A percentile compares a stretch with the other conserved stretches of the same genome.
These are phyloP conservation scores for Gossypium ekmanianum DNA, from an alignment of 345 rosid genomes.

Conservation along the genomic window DNA sequence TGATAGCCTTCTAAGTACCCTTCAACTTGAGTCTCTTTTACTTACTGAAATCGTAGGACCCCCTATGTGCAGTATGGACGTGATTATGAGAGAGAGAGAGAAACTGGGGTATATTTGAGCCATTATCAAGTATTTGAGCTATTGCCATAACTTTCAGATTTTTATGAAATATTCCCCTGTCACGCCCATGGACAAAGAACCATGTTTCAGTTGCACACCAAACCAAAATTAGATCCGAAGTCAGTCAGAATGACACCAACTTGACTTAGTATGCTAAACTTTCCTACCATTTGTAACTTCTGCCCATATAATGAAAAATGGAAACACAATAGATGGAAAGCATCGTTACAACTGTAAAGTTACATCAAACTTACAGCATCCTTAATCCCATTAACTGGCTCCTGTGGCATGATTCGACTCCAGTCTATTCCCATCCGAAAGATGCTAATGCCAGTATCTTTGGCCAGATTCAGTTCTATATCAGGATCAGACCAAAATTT, in stretches of 20 bases:
- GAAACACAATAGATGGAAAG: slow-evolving; percentile 18
- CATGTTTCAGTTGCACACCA: background rate
- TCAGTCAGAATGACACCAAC: background rate
- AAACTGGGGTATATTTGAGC: background rate
- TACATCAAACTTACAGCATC: slow-evolving; percentile 54
- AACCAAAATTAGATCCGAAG: slow-evolving; percentile 2
- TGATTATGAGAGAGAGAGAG: background rate
- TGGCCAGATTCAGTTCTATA: slow-evolving; percentile 76
- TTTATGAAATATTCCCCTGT: background rate
- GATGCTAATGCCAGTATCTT: slow-evolving; percentile 70
- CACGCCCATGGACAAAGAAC: background rate
- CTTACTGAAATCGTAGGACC: background rate
- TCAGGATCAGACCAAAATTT: slow-evolving; percentile 99
- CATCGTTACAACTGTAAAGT: slow-evolving; percentile 8
- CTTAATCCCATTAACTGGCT: slow-evolving; percentile 67
- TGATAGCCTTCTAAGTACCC: background rate
- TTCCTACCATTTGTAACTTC: background rate
- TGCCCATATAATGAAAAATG: slow-evolving; percentile 6
- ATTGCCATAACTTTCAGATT: background rate
- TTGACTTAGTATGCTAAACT: background rate
- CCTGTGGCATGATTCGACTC: slow-evolving; percentile 80
- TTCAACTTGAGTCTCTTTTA: background rate
- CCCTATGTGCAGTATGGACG: background rate
- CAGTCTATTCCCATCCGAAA: slow-evolving; percentile 96
- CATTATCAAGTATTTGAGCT: background rate